Evolutionary conservation across 2,329 filamentous ascomycete genomes (phyloP), one percentile per base, ranked within the genome.

Genomic region (Gremmenia infestans): DNA sequence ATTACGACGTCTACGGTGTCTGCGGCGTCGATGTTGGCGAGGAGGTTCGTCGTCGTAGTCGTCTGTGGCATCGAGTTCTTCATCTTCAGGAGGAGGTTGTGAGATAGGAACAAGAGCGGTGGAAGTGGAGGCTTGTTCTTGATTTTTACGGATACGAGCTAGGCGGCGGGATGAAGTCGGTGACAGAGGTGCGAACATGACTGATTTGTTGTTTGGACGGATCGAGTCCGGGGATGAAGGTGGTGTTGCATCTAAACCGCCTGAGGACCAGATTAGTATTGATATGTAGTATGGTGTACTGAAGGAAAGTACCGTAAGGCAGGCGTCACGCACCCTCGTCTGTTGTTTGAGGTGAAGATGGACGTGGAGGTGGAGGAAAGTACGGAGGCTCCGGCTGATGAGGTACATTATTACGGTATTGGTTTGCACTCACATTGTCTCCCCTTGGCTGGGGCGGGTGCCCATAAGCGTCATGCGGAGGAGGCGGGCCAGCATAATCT

Each of bases 361-460:
- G 28, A 32, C 60, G 59, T 58, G 65, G 63, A 51, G 65, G 63
- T 58, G 62, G 61, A 63, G 63, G 62, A 46, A 67, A 65, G 60
- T 63, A 65, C 43, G 63, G 61, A 56, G 43, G 53, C 9, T 52
- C 49, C n/a, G 53, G 54, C 37, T 52, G 55, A 59, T 52, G 56
- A 64, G 55, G 60, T 54, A 51, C 37, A 55, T 52, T 23, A 28
- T 59, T 52, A 45, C 25, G 7, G 42, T 45, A 32, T 32, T 32
- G 28, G 57, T 54, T 54, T 63, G 58, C 54, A 70, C 68, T 70
- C 67, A 70, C 68, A 69, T 70, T 68, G 52, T 68, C 65, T 49
- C 57, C 48, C 56, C 60, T 61, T 36, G 63, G 55, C 14, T 55
- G 23, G 19, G 59, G 57, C 14, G 65, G 63, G 48, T 67, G 63